Evolutionary conservation across 345 rosid genomes (phyloP), one percentile per base, ranked within the genome.

Genomic region (Carallia pectinifolia): DNA sequence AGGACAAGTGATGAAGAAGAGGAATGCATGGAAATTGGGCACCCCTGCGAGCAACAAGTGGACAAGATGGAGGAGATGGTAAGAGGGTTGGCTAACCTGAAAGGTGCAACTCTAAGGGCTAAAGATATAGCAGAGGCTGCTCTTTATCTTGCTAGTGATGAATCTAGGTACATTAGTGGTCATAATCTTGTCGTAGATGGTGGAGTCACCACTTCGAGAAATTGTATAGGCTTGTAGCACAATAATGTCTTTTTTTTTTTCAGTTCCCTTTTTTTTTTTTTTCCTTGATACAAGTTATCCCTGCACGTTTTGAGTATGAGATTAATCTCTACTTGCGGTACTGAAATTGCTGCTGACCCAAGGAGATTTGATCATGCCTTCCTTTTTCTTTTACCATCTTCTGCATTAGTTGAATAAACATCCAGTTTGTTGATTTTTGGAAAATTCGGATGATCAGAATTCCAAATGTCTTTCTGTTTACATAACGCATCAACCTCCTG

Each of bases 101-200:
- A 79, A 78, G 96, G 92, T 6, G 71, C 81, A 30, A 84, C 90
- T 0, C 67, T 92, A 0, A 85, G 82, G 80, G 81, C 86, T 6
- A 88, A 62, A 53, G 98, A 92, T 68, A 76, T 92, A 44, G 98
- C 98, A 0, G 90, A 92, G 73, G 96, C 98, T 1, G 96, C 92
- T 47, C 80, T 92, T 1, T 92, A 83, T 68, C 85, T 92, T 61
- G 92, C 89, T 0, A 82, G 92, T 66, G 98, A 92, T 77, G 98
- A 92, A 75, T 92, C 98, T 15, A 87, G 69, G 77, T 90, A 92
- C 64, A 90, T 92, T 0, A 92, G 92, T 53, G 96, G 98, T 19
- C 90, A 90, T 73, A 92, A 92, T 71, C 90, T 92, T 68, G 96
- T 88, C 5, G 94, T 92, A 15, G 98, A 92, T 65, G 96, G 98